Conservation (phyloP, 2,329 filamentous ascomycete species). For the Phyllosticta citrichinensis region DNA sequence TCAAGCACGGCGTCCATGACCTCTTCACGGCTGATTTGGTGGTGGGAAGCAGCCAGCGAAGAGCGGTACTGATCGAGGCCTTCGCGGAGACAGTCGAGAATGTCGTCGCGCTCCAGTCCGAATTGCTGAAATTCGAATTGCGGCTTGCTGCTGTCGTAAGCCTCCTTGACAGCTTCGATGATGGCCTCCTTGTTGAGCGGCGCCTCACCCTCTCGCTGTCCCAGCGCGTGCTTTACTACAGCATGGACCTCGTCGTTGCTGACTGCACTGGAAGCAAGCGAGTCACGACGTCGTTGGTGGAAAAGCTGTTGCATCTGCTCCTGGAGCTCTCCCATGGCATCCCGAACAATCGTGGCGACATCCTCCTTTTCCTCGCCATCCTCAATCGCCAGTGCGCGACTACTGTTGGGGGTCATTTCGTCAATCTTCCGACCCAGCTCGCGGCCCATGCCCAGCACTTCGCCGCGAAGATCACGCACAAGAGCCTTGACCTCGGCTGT, state of each 20-base stretch:
- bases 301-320: slow-evolving; percentile 74
- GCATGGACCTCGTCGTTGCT: slow-evolving; percentile 82
- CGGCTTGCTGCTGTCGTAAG: slow-evolving; percentile 89
- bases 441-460: slow-evolving; percentile 88
- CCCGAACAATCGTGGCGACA: slow-evolving; percentile 65
- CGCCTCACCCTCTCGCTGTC: slow-evolving; percentile 39
- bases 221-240: slow-evolving; percentile 65
- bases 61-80: slow-evolving; percentile 68
- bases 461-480: slow-evolving; percentile 79
- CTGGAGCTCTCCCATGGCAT: slow-evolving; percentile 72
- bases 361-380: slow-evolving; percentile 48
- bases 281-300: slow-evolving; percentile 62
- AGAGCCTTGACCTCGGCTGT: slow-evolving; percentile 88
- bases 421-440: slow-evolving; percentile 84
- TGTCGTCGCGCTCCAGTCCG: slow-evolving; percentile 81
- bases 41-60: slow-evolving; percentile 23
- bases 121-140: slow-evolving; percentile 86
- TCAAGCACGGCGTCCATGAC: slow-evolving; percentile 79
- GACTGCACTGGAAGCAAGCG: slow-evolving; percentile 49
- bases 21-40: slow-evolving; percentile 67
- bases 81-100: slow-evolving; percentile 76
- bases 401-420: slow-evolving; percentile 45
- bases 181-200: slow-evolving; percentile 64
- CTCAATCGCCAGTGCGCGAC: slow-evolving; percentile 31
- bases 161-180: slow-evolving; percentile 75